Conservation (phyloP, 345 rosid species). For the Linum tenue region DNA sequence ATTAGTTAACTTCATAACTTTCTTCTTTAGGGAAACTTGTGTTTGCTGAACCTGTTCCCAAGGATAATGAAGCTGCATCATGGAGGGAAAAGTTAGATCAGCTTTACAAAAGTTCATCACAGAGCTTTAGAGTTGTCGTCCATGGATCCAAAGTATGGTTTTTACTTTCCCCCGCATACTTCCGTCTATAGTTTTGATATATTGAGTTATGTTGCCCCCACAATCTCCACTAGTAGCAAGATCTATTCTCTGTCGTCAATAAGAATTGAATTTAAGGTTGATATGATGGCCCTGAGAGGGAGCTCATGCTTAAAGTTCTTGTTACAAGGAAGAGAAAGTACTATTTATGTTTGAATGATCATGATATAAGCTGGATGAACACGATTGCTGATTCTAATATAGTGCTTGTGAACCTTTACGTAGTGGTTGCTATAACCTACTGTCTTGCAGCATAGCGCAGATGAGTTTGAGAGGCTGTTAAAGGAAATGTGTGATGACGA, state of each 20-base stretch:
- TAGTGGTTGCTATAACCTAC: conserved; percentile 21
- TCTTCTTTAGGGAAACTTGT: conserved; percentile 79
- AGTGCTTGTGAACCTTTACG: background rate
- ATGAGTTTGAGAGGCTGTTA: conserved; percentile 86
- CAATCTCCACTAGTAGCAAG: too few relatives aligned
- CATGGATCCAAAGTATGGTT: conserved; percentile 92
- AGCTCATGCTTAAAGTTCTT: too few relatives aligned
- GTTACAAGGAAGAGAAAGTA: too few relatives aligned
- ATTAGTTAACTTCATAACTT: conserved; percentile 11
- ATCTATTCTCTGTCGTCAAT: too few relatives aligned
- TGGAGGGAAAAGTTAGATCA: conserved; percentile 99
- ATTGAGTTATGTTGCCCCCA: too few relatives aligned
- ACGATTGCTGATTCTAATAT: too few relatives aligned
- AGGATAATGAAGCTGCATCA: conserved; percentile 95
- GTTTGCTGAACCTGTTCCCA: conserved; percentile 87
- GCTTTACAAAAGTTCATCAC: conserved; percentile 95
- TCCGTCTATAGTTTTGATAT: background rate
- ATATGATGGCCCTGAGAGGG: too few relatives aligned
- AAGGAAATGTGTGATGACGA: conserved; percentile 98
- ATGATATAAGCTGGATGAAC: too few relatives aligned
- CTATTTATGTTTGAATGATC: too few relatives aligned
- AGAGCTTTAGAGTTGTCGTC: conserved; percentile 96
- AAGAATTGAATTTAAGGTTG: too few relatives aligned
- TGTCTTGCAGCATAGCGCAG: conserved; percentile 95
- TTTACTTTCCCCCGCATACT: background rate